Evolutionary conservation across 23 red algal species (phyloP), one percentile per base, ranked within the genome.

Genomic region (Gracilaria vermiculophylla): DNA sequence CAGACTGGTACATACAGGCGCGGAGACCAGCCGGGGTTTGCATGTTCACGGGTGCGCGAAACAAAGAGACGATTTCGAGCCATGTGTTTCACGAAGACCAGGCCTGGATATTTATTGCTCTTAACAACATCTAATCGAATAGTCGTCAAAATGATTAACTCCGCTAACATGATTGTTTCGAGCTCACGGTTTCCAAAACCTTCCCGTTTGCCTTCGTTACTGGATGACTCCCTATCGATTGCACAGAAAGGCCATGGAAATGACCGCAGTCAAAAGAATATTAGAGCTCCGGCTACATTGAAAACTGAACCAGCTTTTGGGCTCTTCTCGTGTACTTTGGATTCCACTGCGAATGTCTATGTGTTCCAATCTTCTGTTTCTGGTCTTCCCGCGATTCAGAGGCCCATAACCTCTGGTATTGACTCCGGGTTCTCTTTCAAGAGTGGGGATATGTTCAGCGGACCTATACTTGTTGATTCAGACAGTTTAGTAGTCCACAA

Each of bases 31-130:
- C 86, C 86, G 21, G 34, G 60, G 28, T 48, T 90, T 29, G 73
- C 86, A 16, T 61, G 31, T 41, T 80, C 72, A 24, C 52, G 75
- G 24, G 62, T 62, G 16, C 32, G 86, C 2, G 86, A 90, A 31
- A 54, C 70, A 70, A 80, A 67, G 71, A 70, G 73, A 32, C 86
- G 86, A 14, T 90, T 72, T 44, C 75, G 66, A 10, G 86, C 86
- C 2, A 90, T 90, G 73, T 80, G 75, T 69, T 90, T 90, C 62
- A 44, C 69, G 53, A 70, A 77, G 13, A 70, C 70, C n/a, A 53
- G 55, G 6, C 86, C 86, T 0, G 42, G 45, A 10, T 78, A 78
- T 80, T 56, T 90, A 40, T 21, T 90, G 19, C 56, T 90, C 27
- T 45, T 90, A 24, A 90, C 86, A 52, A 58, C 86, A 24, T 90